A percentile compares a stretch with the other conserved stretches of the same genome.
phyloP scores from a whole-genome alignment of 2,329 filamentous ascomycete species.

The Mollisia scopiformis region DNA sequence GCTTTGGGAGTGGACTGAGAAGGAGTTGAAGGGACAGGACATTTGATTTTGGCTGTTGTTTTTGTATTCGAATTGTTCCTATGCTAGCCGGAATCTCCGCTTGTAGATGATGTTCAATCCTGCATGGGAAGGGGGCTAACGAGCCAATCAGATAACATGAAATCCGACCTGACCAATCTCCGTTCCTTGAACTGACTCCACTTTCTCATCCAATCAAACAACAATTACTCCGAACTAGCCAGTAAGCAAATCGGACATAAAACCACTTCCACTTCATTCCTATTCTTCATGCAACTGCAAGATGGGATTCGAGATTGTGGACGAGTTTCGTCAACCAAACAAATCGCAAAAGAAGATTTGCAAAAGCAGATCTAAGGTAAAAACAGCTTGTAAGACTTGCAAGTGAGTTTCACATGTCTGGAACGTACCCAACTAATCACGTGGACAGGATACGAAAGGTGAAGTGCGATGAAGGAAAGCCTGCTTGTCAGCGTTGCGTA shows the following conservation, averaged over 20 bases:
- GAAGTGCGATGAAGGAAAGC: conserved; percentile 31
- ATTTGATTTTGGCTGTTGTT: not conserved
- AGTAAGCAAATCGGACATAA: not conserved
- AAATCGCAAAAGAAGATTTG: not conserved
- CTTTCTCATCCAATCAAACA: not conserved
- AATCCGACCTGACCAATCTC: not conserved
- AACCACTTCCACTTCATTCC: not conserved
- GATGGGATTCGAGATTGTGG: not conserved
- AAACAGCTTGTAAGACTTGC: conserved; percentile 46
- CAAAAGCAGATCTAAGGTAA: conserved; percentile 37
- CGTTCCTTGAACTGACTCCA: not conserved
- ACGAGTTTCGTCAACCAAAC: not conserved
- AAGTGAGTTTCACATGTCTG: conserved; percentile 37
- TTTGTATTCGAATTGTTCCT: too few relatives aligned
- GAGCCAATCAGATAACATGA: not conserved
- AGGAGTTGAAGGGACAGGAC: conserved; percentile 28
- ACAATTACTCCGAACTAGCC: not conserved
- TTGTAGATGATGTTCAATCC: not conserved
- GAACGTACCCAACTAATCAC: conserved; percentile 34
- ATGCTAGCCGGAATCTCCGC: too few relatives aligned
- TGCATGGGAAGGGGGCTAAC: not conserved
- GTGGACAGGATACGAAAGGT: conserved; percentile 24
- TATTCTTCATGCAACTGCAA: not conserved
- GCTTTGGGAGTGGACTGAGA: conserved; percentile 42
- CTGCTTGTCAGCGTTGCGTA: conserved; percentile 26